Evolutionary conservation across 768 basidiomycete genomes (phyloP), one percentile per base, ranked within the genome.

Genomic region (Pulveroboletus frians): DNA sequence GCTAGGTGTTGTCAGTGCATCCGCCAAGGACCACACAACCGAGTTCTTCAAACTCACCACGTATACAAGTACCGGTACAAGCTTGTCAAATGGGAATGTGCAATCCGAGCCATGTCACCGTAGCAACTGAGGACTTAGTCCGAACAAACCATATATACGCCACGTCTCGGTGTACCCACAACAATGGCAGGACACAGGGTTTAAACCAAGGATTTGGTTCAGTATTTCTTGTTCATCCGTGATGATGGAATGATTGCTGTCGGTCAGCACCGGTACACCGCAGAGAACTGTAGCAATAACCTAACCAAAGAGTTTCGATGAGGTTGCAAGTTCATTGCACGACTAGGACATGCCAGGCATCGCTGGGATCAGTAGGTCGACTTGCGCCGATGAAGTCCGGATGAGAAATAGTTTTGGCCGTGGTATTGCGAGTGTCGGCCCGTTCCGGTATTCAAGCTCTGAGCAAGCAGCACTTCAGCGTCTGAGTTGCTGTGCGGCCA

Each of bases 1-100:
- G 26, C 36, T 27, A 32, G 49, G 40, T 60, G n/a, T 42, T 39
- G 52, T 60, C 49, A 54, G 36, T n/a, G 29, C 14, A 38, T 34
- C 38, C 41, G 38, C 27, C 43, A 49, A 35, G n/a, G 9, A 44
- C 5, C 9, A 18, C 27, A 42, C 39, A 41, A n/a, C 37, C 26
- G 40, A 17, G 27, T 26, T 20, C 9, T 38, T 43, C 39, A 15
- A 15, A 31, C 42, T 21, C 38, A 42, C 26, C 37, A 30, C 13
- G 21, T 38, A 15, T 27, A 13, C 5, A 21, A 26, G 23, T 29
- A 31, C n/a, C 31, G 5, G 39, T 26, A 26, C 42, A 13, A 54
- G 26, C 31, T 30, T 45, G 30, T 30, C 43, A 52, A 14, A 26
- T 18, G 5, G 30, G 15, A 23, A 39, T 51, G 49, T n/a, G 13